These are phyloP conservation scores for Mucuna pruriens DNA, from an alignment of 306 rosid genomes.

Conservation along the genomic window DNA sequence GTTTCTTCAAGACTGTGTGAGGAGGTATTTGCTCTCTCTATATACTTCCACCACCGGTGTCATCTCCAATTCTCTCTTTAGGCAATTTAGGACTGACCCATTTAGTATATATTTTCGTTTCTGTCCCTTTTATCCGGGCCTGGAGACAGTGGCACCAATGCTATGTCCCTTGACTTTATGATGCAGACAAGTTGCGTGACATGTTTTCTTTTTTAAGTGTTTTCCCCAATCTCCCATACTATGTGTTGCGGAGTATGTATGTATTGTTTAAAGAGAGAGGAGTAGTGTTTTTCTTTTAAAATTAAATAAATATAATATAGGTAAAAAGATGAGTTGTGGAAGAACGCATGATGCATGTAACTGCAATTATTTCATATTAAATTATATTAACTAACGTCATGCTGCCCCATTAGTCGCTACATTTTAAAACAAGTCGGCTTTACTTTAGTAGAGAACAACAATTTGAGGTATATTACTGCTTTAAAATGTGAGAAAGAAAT, in stretches of 20 bases:
- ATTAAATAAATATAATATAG: neutral
- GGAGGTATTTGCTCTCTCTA: neutral
- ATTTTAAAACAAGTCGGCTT: conserved; percentile 6
- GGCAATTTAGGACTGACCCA: neutral
- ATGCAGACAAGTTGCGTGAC: conserved; percentile 14
- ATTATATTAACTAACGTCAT: conserved; percentile 30
- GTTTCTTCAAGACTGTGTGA: neutral
- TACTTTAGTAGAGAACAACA: conserved; percentile 25
- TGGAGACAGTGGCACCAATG: neutral
- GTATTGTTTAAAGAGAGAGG: too few species aligned
- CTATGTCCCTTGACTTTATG: conserved; percentile 3
- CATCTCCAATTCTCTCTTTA: neutral
- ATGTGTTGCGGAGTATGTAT: neutral
- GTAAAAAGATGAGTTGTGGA: conserved; percentile 19
- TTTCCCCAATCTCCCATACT: neutral
- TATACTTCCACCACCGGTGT: neutral
- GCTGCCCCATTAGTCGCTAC: conserved; percentile 36
- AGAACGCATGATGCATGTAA: conserved; percentile 35
- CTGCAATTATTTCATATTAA: conserved; percentile 38
- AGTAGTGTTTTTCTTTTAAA: neutral
- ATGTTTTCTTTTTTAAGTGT: neutral
- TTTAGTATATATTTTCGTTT: neutral
- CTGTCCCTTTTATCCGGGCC: neutral
- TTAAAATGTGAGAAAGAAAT: conserved; percentile 4
- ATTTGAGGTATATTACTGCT: conserved; percentile 8